Conservation (phyloP, 164 flowering plant genomes). For the Vitis amurensis region DNA sequence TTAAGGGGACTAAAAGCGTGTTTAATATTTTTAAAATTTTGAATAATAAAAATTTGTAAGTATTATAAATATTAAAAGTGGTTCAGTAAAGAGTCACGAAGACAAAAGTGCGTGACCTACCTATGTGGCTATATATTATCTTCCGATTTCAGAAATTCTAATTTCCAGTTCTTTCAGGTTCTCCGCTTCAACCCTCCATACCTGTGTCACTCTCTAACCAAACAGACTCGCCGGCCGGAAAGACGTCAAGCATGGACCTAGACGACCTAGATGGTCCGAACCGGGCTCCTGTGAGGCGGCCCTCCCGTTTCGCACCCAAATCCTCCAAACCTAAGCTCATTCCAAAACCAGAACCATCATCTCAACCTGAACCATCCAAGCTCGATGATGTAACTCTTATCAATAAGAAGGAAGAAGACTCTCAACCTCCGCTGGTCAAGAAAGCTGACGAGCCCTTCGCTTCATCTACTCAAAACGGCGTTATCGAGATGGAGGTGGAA, state of each 20-base stretch:
- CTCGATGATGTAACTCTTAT: neutral
- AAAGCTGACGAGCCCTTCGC: constrained; percentile 9
- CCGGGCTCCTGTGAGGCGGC: constrained; percentile 15
- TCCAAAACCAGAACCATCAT: constrained; percentile 18
- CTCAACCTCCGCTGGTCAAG: neutral
- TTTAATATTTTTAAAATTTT: no score
- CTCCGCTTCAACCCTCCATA: no score
- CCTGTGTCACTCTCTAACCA: neutral
- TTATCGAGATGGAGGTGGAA: constrained; percentile 31
- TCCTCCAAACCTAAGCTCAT: constrained; percentile 36
- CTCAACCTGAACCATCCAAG: neutral
- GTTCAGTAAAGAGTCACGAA: no score
- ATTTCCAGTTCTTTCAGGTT: no score
- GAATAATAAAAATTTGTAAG: no score
- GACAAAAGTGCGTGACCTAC: no score
- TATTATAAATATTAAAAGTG: no score
- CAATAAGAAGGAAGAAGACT: constrained; percentile 13
- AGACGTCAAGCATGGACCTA: constrained; percentile 39
- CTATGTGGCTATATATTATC: no score
- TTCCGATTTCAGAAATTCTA: no score
- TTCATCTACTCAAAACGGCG: constrained; percentile 5
- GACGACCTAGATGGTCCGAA: constrained; percentile 41
- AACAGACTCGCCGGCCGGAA: neutral
- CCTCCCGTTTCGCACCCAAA: constrained; percentile 47
- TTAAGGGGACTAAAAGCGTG: no score